phyloP scores from a whole-genome alignment of 768 basidiomycete genomes.

The Calocera viscosa region DNA sequence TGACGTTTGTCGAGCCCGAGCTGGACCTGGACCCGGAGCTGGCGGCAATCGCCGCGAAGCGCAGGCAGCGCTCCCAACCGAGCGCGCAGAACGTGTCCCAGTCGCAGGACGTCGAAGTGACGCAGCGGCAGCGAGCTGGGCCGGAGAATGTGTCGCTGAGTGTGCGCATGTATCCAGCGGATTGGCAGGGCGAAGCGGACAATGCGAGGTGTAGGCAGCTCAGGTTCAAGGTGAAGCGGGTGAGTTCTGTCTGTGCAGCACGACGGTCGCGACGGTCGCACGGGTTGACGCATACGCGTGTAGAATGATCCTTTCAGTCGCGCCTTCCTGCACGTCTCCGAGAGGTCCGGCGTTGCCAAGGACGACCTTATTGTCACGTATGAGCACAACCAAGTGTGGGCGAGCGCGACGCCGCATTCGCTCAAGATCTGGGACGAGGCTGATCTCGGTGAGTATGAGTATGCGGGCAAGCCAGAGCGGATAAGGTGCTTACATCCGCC shows the following conservation, averaged over 20 bases:
- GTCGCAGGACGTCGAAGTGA: not conserved
- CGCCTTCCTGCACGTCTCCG: slow-evolving; percentile 54
- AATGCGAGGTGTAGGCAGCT: not conserved
- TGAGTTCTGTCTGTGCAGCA: not conserved
- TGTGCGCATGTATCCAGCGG: not conserved
- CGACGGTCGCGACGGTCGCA: not conserved
- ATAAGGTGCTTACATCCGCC: no score
- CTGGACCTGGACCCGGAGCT: not conserved
- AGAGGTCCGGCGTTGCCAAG: slow-evolving; percentile 40
- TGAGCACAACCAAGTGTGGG: slow-evolving; percentile 50
- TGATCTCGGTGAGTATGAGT: slow-evolving; percentile 41
- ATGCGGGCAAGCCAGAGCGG: no score
- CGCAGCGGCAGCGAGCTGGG: not conserved
- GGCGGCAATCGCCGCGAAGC: not conserved
- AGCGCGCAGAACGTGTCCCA: not conserved
- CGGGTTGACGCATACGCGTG: not conserved
- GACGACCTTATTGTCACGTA: slow-evolving; percentile 49
- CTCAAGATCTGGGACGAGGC: slow-evolving; percentile 57
- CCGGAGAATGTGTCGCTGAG: not conserved
- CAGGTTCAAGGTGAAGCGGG: not conserved
- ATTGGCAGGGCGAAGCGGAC: not conserved
- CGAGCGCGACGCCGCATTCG: slow-evolving; percentile 53
- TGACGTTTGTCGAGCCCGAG: not conserved
- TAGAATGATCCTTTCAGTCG: slow-evolving; percentile 55
- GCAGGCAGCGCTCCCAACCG: not conserved